A percentile compares a stretch with the other conserved stretches of the same genome.
phyloP scores from a whole-genome alignment of 768 basidiomycete species.

The Boletellus sp. region DNA sequence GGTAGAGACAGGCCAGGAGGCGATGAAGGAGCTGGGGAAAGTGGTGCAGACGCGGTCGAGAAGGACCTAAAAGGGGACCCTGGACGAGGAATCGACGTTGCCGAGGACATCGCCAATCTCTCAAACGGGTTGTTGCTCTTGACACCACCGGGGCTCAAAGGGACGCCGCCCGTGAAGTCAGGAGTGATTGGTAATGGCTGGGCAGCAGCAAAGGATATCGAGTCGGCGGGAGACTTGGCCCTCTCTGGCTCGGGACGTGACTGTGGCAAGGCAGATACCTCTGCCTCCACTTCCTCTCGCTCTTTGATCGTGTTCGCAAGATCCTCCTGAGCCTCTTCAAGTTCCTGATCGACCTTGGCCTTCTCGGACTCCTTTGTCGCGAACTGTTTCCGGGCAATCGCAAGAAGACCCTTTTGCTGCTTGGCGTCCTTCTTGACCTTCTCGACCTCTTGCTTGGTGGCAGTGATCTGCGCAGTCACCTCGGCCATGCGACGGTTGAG shows the following conservation, averaged over 20 bases:
- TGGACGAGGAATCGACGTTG: conserved; percentile 40
- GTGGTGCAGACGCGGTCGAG: conserved; percentile 34
- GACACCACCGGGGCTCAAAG: conserved; percentile 40
- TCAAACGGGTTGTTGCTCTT: conserved; percentile 96
- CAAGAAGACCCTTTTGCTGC: conserved; percentile 92
- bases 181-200: conserved; percentile 74
- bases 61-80: conserved; percentile 62
- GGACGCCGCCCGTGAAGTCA: conserved; percentile 43
- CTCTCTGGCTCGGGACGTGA: conserved; percentile 25
- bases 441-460: conserved; percentile 72
- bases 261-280: conserved; percentile 28
- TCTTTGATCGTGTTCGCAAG: conserved; percentile 50
- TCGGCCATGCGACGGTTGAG: conserved; percentile 84
- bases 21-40: conserved; percentile 30
- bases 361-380: conserved; percentile 77
- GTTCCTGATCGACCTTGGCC: conserved; percentile 65
- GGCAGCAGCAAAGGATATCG: conserved; percentile 58
- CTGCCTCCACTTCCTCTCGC: conserved; percentile 51
- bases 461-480: conserved; percentile 66
- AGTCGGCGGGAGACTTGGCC: conserved; percentile 42
- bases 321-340: conserved; percentile 62
- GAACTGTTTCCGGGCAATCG: conserved; percentile 93
- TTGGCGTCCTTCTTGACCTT: conserved; percentile 90
- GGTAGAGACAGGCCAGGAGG: conserved; percentile 11
- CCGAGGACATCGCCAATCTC: conserved; percentile 50